Base-by-base conservation (phyloP, 805 yeast species). In the Brettanomyces anomalus region DNA sequence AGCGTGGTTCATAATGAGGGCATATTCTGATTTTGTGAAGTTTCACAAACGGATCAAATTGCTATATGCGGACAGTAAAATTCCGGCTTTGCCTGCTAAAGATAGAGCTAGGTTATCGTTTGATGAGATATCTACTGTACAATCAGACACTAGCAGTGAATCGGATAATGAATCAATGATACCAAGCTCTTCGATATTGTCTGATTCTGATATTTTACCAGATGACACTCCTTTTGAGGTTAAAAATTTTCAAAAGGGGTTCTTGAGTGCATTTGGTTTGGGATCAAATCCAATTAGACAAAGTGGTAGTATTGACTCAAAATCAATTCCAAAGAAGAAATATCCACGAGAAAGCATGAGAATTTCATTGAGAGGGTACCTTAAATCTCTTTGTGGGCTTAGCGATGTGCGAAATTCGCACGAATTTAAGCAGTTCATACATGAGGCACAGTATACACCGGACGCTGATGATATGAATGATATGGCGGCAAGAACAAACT, bases 321-420 rank as follows among this genome's bases (percentile, higher is more conserved):
- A 10, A 10, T 14, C 40, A 3, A 28, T 13, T n/a, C 14, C 31
- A 16, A 47, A 45, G 20, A 31, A 49, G 33, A 59, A 56, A 32
- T 66, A 85, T 26, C 74, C 79, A 3, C 71, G 94, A 24, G 97
- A 90, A 58, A 80, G 78, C 49, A 72, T 86, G 50, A 67, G 97
- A 36, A 69, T 87, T 8, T 76, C 94, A 0, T 67, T 90, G 37
- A 68, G 97, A 38, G 85, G 87, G 0, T 90, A 85, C 53, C 54
- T 90, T 39, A 66, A 71, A 24, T 58, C 70, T 2, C 60, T 89
- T 15, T 54, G 74, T 8, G 64, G 71, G 30, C 72, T 76, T 36
- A 69, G 76, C 5, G 81, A 77, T 37, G 70, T 86, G 0, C 66
- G 78, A 1, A 70, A 72, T 40, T 73, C 79, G 33, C 62, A 67